A percentile compares a stretch with the other conserved stretches of the same genome.
Evolutionary conservation across 1,139 yeast genomes (phyloP).

Genomic region (Hemisphaericaspora xylanilytica): DNA sequence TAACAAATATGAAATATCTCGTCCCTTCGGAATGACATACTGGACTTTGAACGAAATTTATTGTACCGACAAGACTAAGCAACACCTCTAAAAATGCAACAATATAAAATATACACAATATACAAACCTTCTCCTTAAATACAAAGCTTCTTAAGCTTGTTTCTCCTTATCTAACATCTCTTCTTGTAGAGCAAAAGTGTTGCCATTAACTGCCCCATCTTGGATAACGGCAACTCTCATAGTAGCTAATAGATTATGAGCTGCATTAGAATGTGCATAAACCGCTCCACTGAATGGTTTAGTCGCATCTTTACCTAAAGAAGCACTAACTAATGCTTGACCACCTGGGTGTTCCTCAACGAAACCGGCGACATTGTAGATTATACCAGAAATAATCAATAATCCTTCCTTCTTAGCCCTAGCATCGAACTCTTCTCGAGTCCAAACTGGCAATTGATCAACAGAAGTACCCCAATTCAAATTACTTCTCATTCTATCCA

Average conservation of each 20-base stretch:
- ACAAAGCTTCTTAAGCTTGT: slow-evolving; percentile 10
- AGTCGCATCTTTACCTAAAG: slow-evolving; percentile 94
- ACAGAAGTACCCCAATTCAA: slow-evolving; percentile 94
- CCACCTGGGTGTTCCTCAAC: slow-evolving; percentile 98
- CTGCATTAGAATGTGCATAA: slow-evolving; percentile 95
- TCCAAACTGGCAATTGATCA: slow-evolving; percentile 86
- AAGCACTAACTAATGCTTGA: slow-evolving; percentile 77
- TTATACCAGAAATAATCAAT: slow-evolving; percentile 88
- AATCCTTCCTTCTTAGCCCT: slow-evolving; percentile 58
- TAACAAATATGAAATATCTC: too few relatives aligned
- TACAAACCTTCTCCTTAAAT: too few relatives aligned
- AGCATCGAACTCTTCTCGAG: slow-evolving; percentile 74
- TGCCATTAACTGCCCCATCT: slow-evolving; percentile 54
- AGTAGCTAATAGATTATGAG: slow-evolving; percentile 90
- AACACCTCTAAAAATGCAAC: slow-evolving; percentile 4
- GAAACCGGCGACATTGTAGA: slow-evolving; percentile 84
- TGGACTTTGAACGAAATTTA: too few relatives aligned
- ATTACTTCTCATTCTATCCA: slow-evolving; percentile 72
- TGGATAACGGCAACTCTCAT: slow-evolving; percentile 93
- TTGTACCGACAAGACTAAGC: too few relatives aligned
- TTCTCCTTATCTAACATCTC: slow-evolving; percentile 43
- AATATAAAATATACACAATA: slow-evolving; percentile 1
- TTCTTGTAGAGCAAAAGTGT: slow-evolving; percentile 54
- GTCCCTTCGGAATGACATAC: too few relatives aligned
- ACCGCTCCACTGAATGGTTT: slow-evolving; percentile 98